A percentile compares a stretch with the other conserved stretches of the same genome.
phyloP scores from a whole-genome alignment of 2,329 filamentous ascomycete species.

The Diaporthe humulicola region DNA sequence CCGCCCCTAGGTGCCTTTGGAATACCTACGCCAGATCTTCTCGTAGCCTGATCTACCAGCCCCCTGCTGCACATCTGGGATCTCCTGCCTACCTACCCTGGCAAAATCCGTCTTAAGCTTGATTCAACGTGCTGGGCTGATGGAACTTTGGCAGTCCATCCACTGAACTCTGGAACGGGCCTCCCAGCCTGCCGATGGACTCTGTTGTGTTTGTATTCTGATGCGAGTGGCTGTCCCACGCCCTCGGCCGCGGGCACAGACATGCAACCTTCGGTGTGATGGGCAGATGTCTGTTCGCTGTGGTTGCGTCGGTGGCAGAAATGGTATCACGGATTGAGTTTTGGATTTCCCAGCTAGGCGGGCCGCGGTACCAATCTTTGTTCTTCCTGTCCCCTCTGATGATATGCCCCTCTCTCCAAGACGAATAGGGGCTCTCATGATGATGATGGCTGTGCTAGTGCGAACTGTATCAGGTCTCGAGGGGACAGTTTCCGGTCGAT shows the following conservation, averaged over 20 bases:
- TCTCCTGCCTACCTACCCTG: background rate
- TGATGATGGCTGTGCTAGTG: conserved; percentile 16
- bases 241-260: conserved; percentile 18
- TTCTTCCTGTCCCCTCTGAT: background rate
- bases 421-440: background rate
- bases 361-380: background rate
- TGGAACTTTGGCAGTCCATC: conserved; percentile 1
- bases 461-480: conserved; percentile 10
- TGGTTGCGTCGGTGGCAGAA: background rate
- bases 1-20: background rate
- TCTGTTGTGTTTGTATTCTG: background rate
- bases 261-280: conserved; percentile 7
- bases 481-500: conserved; percentile 11
- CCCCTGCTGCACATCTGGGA: conserved; percentile 25
- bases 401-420: background rate
- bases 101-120: conserved; percentile 1
- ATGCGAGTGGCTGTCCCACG: conserved; percentile 23
- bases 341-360: conserved; percentile 14
- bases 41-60: background rate
- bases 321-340: background rate
- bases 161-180: background rate
- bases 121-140: conserved; percentile 8
- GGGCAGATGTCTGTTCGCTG: conserved; percentile 20
- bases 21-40: background rate
- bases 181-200: background rate